These are phyloP conservation scores for Malus hybrid DNA, from an alignment of 331 rosid species.

Conservation along the genomic window DNA sequence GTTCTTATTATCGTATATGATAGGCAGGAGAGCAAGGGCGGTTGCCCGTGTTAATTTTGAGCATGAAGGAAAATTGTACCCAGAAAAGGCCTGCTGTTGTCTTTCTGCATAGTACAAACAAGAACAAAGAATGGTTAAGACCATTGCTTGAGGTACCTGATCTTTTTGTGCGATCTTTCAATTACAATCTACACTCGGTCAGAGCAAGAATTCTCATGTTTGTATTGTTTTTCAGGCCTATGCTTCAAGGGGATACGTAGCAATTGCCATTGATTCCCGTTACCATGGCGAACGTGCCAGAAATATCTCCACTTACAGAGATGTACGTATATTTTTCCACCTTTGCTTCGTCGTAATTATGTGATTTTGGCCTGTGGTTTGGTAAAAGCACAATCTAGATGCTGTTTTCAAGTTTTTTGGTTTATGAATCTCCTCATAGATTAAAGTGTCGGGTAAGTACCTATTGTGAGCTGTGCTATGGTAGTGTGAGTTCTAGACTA, in stretches of 20 bases:
- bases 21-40: slow-evolving; percentile 92
- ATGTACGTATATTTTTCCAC: slow-evolving; percentile 28
- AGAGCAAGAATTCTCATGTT: background rate
- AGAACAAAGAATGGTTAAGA: slow-evolving; percentile 61
- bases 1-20: background rate
- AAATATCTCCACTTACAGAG: slow-evolving; percentile 42
- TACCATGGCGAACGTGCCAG: slow-evolving; percentile 97
- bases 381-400: background rate
- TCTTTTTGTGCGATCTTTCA: background rate
- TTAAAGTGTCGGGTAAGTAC: background rate
- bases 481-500: background rate
- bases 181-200: background rate
- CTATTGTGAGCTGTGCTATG: background rate
- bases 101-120: slow-evolving; percentile 61
- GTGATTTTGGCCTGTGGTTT: background rate
- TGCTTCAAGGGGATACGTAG: slow-evolving; percentile 84
- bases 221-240: slow-evolving; percentile 44
- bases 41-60: slow-evolving; percentile 62
- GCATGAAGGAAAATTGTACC: slow-evolving; percentile 49
- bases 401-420: no score
- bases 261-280: slow-evolving; percentile 80
- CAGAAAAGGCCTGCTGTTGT: slow-evolving; percentile 67
- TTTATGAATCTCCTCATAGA: background rate
- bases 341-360: background rate
- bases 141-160: slow-evolving; percentile 72